Evolutionary conservation across 306 rosid genomes (phyloP).

Genomic region (Alnus glutinosa): DNA sequence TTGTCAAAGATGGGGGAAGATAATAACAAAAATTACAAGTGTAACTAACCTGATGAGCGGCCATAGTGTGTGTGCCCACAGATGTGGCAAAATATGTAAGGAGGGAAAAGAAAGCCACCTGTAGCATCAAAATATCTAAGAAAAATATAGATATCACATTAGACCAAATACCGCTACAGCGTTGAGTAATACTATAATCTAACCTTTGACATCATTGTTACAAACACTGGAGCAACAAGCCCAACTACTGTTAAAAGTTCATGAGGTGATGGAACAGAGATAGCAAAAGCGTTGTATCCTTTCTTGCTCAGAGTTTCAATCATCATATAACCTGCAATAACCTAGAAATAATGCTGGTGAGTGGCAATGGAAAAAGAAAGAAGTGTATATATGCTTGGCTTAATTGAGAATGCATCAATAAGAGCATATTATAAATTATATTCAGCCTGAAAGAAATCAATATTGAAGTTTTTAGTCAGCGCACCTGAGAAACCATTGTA

Average conservation of each 20-base stretch:
- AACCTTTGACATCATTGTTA: slow-evolving; percentile 86
- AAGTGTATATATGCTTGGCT: slow-evolving; percentile 9
- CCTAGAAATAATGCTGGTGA: slow-evolving; percentile 42
- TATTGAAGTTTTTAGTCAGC: slow-evolving; percentile 28
- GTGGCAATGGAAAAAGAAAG: slow-evolving; percentile 13
- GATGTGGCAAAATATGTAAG: slow-evolving; percentile 80
- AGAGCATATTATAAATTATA: neutral
- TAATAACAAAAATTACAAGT: slow-evolving; percentile 13
- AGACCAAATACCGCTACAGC: slow-evolving; percentile 15
- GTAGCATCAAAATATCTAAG: slow-evolving; percentile 20
- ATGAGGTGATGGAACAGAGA: slow-evolving; percentile 63
- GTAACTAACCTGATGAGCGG: slow-evolving; percentile 85
- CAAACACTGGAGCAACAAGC: slow-evolving; percentile 79
- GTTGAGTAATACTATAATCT: slow-evolving; percentile 20
- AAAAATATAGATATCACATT: neutral
- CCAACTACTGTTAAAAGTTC: slow-evolving; percentile 57
- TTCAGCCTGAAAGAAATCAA: slow-evolving; percentile 7
- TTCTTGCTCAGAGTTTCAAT: slow-evolving; percentile 63
- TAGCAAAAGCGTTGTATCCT: slow-evolving; percentile 69
- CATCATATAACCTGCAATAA: slow-evolving; percentile 89
- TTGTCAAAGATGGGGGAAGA: slow-evolving; percentile 18
- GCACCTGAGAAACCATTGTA: slow-evolving; percentile 72
- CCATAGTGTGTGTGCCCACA: slow-evolving; percentile 85
- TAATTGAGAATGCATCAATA: slow-evolving; percentile 16
- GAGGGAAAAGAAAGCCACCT: slow-evolving; percentile 85